Percentiles rank a stretch among this genome's conserved stretches.
These are phyloP conservation scores for Blastocystis sp. DNA, from an alignment of 352 stramenopile genomes.

Conservation along the genomic window DNA sequence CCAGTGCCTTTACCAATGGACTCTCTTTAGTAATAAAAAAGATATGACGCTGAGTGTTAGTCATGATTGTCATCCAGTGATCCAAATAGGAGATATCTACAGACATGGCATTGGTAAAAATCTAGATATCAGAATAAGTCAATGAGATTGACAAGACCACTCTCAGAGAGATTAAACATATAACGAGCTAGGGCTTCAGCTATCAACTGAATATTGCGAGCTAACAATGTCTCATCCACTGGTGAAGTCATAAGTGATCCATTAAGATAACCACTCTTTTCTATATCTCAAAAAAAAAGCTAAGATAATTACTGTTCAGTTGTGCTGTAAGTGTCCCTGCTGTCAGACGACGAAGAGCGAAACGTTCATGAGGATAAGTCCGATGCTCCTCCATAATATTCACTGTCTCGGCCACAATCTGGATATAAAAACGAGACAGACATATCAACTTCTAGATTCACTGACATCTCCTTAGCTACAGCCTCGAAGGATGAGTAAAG, in stretches of 20 bases:
- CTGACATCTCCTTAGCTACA: slow-evolving; percentile 31
- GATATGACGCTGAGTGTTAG: neutral
- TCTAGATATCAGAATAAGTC: neutral
- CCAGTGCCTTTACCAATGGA: neutral
- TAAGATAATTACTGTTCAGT: neutral
- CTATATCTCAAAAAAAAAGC: neutral
- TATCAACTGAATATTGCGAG: neutral
- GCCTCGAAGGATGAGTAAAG: slow-evolving; percentile 28
- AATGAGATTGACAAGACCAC: neutral
- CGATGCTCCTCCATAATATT: slow-evolving; percentile 52
- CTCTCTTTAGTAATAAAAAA: neutral
- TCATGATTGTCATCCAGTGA: neutral
- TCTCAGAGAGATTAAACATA: neutral
- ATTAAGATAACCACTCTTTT: neutral
- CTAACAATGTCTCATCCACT: neutral
- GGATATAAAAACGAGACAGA: neutral
- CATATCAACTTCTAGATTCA: neutral
- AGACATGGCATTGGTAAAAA: slow-evolving; percentile 1
- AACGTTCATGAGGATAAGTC: slow-evolving; percentile 20
- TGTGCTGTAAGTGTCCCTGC: slow-evolving; percentile 3
- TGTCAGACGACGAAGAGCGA: slow-evolving; percentile 23
- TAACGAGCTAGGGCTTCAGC: slow-evolving; percentile 15
- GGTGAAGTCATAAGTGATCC: neutral
- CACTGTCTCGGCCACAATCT: neutral
- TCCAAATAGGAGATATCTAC: neutral